phyloP scores from a whole-genome alignment of 2,329 filamentous ascomycete genomes.

The Fusarium foetens region DNA sequence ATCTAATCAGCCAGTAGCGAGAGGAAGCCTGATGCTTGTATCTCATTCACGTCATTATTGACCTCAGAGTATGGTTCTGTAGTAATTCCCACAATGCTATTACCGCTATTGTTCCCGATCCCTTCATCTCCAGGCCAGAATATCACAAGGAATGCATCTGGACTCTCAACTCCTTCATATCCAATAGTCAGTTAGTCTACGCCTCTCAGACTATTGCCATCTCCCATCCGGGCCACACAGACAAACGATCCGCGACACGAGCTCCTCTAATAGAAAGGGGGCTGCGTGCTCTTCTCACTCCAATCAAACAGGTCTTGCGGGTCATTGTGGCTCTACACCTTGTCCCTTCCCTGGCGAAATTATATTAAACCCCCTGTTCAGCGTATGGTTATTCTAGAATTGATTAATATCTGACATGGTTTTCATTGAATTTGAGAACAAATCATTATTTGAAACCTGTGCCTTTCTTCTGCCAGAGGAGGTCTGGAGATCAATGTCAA shows the following conservation, averaged over 20 bases:
- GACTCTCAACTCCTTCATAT: not conserved
- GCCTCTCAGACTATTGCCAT: conserved; percentile 13
- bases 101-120: not conserved
- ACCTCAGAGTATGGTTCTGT: not conserved
- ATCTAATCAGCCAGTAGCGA: conserved; percentile 7
- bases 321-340: conserved; percentile 43
- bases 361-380: conserved; percentile 34
- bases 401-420: conserved; percentile 15
- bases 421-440: not conserved
- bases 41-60: not conserved
- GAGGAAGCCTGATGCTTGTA: not conserved
- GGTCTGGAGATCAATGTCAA: not conserved
- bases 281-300: conserved; percentile 7
- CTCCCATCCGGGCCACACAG: conserved; percentile 26
- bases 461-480: not conserved
- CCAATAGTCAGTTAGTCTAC: not conserved
- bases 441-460: not conserved
- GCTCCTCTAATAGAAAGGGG: conserved; percentile 39
- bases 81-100: not conserved
- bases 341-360: conserved; percentile 42
- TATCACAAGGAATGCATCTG: not conserved
- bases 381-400: conserved; percentile 14
- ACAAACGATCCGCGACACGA: conserved; percentile 43
- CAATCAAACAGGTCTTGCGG: conserved; percentile 36
- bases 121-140: not conserved